Evolutionary conservation across 2,329 filamentous ascomycete genomes (phyloP).

Genomic region (Zymoseptoria pseudotritici): DNA sequence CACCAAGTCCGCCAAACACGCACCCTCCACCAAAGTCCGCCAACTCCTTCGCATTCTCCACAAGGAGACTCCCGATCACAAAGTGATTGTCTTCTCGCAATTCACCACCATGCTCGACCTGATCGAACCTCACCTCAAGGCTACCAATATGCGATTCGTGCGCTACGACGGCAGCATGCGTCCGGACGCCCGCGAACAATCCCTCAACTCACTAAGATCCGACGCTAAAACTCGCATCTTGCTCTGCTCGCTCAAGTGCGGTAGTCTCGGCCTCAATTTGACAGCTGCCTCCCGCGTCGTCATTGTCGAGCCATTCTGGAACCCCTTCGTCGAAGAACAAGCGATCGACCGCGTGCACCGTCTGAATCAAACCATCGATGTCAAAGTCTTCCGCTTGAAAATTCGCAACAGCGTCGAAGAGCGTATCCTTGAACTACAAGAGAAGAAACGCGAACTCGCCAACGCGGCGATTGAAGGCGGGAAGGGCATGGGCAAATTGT

Average conservation of each 20-base stretch:
- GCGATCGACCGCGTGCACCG: slow-evolving; percentile 97
- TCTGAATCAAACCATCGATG: slow-evolving; percentile 92
- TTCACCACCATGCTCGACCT: slow-evolving; percentile 98
- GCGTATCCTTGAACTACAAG: slow-evolving; percentile 86
- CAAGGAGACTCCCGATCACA: slow-evolving; percentile 72
- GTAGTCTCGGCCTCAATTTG: slow-evolving; percentile 84
- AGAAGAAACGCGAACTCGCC: slow-evolving; percentile 88
- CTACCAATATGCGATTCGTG: slow-evolving; percentile 67
- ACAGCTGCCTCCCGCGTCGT: slow-evolving; percentile 90
- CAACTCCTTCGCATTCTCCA: slow-evolving; percentile 74
- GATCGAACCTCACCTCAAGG: slow-evolving; percentile 79
- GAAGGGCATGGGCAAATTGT: slow-evolving; percentile 73
- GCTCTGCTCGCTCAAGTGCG: slow-evolving; percentile 89
- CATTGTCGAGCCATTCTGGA: slow-evolving; percentile 98
- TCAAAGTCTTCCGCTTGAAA: slow-evolving; percentile 90
- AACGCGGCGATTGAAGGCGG: slow-evolving; percentile 81
- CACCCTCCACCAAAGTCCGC: slow-evolving; percentile 83
- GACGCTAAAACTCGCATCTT: slow-evolving; percentile 71
- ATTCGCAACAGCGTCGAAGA: slow-evolving; percentile 83
- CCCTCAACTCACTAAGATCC: slow-evolving; percentile 66
- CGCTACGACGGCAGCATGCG: slow-evolving; percentile 94
- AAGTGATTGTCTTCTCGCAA: slow-evolving; percentile 97
- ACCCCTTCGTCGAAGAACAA: slow-evolving; percentile 95
- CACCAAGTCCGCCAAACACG: slow-evolving; percentile 37
- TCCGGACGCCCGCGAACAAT: slow-evolving; percentile 85